A percentile compares a stretch with the other conserved stretches of the same genome.
phyloP scores from a whole-genome alignment of 768 basidiomycete genomes.

The Hericium coralloides region DNA sequence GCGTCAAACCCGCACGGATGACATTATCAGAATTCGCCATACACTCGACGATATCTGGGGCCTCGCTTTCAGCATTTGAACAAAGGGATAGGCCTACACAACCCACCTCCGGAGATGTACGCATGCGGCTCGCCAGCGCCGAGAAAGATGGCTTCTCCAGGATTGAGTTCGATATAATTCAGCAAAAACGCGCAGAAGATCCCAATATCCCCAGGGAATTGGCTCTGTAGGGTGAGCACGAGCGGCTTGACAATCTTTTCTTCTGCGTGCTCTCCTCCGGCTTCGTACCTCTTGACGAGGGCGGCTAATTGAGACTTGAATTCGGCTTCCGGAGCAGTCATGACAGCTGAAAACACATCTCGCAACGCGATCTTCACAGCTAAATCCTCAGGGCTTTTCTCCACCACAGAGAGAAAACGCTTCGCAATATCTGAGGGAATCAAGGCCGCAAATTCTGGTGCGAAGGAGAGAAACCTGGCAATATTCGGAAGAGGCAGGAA shows the following conservation, averaged over 20 bases:
- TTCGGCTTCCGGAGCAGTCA: conserved; percentile 57
- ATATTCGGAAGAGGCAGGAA: conserved; percentile 79
- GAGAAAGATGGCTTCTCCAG: conserved; percentile 90
- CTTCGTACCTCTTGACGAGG: conserved; percentile 57
- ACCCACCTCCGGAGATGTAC: conserved; percentile 83
- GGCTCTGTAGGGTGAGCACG: conserved; percentile 49
- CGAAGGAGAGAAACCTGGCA: conserved; percentile 49
- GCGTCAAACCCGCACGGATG: conserved; percentile 95
- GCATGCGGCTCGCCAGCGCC: conserved; percentile 97
- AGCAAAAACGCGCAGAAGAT: conserved; percentile 84
- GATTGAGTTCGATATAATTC: conserved; percentile 71
- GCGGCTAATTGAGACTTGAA: conserved; percentile 46
- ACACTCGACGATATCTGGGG: conserved; percentile 90
- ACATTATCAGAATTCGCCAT: conserved; percentile 99
- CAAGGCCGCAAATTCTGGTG: conserved; percentile 71
- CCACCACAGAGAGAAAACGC: conserved; percentile 40
- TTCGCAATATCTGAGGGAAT: conserved; percentile 49
- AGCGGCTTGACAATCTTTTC: conserved; percentile 50
- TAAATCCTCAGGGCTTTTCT: conserved; percentile 30
- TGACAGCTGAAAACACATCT: conserved; percentile 71
- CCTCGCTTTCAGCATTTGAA: background rate
- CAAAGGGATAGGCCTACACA: background rate
- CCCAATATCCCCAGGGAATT: conserved; percentile 93
- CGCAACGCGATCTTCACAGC: conserved; percentile 57
- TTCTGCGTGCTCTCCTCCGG: conserved; percentile 27